These are phyloP conservation scores for Tulasnella sp. DNA, from an alignment of 768 basidiomycete genomes.

Conservation along the genomic window DNA sequence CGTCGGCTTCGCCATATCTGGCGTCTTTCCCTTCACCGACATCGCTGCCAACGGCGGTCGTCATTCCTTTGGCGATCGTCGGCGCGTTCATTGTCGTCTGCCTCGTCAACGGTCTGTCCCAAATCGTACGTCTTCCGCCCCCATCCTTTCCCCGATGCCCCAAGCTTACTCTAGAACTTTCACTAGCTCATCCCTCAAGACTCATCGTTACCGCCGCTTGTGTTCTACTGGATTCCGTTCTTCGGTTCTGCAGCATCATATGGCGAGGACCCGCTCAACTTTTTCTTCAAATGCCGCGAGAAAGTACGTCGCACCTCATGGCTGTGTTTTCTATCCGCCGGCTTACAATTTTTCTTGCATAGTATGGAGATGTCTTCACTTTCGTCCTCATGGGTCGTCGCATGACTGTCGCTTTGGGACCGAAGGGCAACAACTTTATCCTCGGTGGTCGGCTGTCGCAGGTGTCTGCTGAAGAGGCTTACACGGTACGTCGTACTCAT, in stretches of 20 bases:
- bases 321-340: neutral
- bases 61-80: constrained; percentile 39
- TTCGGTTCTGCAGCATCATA: constrained; percentile 84
- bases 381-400: constrained; percentile 84
- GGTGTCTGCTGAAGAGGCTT: constrained; percentile 94
- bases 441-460: constrained; percentile 88
- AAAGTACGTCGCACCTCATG: constrained; percentile 44
- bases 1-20: constrained; percentile 15
- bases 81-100: constrained; percentile 63
- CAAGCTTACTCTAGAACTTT: neutral
- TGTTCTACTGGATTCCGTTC: constrained; percentile 88
- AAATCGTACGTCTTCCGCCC: constrained; percentile 54
- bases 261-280: constrained; percentile 86
- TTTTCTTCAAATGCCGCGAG: constrained; percentile 69
- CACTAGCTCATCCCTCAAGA: constrained; percentile 57
- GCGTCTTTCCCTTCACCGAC: constrained; percentile 13
- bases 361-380: constrained; percentile 98
- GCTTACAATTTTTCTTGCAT: neutral
- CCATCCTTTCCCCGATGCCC: neutral
- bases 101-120: constrained; percentile 65
- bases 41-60: constrained; percentile 25
- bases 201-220: constrained; percentile 71
- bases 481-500: constrained; percentile 48
- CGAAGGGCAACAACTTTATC: constrained; percentile 89
- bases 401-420: constrained; percentile 83